Base-by-base conservation (phyloP, 2,329 filamentous ascomycete genomes). In the Gnomoniopsis sp. region DNA sequence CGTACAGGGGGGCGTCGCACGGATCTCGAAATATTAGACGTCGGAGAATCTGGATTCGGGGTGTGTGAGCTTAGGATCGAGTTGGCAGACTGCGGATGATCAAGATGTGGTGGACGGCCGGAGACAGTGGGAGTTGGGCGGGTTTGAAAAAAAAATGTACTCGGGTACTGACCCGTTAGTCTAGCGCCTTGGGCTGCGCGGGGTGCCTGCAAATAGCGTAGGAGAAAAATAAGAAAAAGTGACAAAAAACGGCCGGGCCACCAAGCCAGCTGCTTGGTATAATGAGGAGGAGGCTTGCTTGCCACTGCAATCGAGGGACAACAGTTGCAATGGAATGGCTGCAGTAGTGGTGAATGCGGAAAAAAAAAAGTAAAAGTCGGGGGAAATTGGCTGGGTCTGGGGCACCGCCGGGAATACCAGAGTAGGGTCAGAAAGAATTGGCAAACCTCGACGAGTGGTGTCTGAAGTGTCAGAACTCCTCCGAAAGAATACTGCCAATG, bases 31-130 rank as follows among this genome's bases (percentile, higher is more conserved):
- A 50, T 17, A 21, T 14, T n/a, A 30, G 38, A 55, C 46, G 47
- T 41, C 33, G 41, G 49, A 50, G 17, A 22, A 17, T 36, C 23
- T 26, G 41, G 50, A 34, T 11, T 21, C 12, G 11, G 36, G 43
- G 15, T 21, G 38, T 48, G 58, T 60, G 54, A 60, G 58, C 58
- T 38, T 43, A 46, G 50, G 23, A 53, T 26, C 17, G 12, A 41
- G n/a, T 46, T 26, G 34, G 12, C 19, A 23, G 34, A 7, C 17
- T 43, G 34, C 21, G 36, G 7, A 41, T 41, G 26, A 21, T 41
- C 21, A 41, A 41, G 38, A 19, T 47, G 44, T 26, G 49, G 36
- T 44, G 34, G 23, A 53, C 21, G 38, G 38, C 26, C 14, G 36
- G 30, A 6, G 19, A 22, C 43, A 21, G 14, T 33, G 53, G 49